Evolutionary conservation across 176 grass and related monocot species (phyloP), one percentile per base, ranked within the genome.

Genomic region (Cenchrus americanus): DNA sequence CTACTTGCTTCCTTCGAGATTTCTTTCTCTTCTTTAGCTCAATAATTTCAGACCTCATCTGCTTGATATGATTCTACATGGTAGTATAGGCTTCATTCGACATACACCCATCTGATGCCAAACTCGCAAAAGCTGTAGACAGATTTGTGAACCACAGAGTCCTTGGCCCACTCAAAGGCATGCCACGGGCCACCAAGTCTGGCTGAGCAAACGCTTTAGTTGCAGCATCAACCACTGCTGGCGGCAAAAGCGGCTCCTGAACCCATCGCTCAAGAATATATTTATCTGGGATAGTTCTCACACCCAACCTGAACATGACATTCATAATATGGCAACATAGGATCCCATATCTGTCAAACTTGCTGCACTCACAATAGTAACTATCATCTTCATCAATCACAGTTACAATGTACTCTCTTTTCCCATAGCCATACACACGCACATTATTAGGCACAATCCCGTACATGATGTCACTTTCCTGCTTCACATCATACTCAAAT

Each of bases 401-500:
- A 21, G 19, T 57, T 1, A 57, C 19, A 0, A 57, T 18, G 6
- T 57, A 57, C 1, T 1, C 0, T 17, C 54, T 57, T 2, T n/a
- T 58, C 1, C 54, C 54, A 58, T 58, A 58, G 0, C 51, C 54
- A n/a, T 58, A 58, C 0, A 55, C 53, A n/a, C 0, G 2, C 0
- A 6, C 5, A 4, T 53, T 17, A 12, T 53, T 53, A 5, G 51
- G 18, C 18, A 58, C 54, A 0, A 58, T 1, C 1, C 6, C 0
- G 3, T 8, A 58, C 1, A n/a, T 1, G 7, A n/a, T n/a, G 2
- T n/a, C 15, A n/a, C 54, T 19, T n/a, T 8, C 2, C 1, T 0
- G 18, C 6, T n/a, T 58, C 6, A 58, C 54, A 58, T 58, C 54
- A 8, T 58, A 58, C 8, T 58, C 6, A 0, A 0, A 0, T 8